Evolutionary conservation across 116 monocot genomes (phyloP), one percentile per base, ranked within the genome.

Genomic region (Zostera marina): DNA sequence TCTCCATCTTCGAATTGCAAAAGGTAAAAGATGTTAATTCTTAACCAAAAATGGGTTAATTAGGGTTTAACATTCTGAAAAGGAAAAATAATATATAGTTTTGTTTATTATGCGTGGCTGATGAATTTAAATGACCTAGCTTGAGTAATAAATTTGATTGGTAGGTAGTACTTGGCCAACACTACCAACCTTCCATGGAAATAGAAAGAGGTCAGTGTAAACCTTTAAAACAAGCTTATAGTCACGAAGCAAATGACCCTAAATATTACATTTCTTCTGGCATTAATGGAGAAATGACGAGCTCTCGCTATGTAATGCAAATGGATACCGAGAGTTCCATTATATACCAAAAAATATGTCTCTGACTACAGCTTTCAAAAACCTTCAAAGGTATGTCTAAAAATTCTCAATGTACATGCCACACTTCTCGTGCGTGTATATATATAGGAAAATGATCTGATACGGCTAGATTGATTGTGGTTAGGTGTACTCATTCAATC

Each of bases 311-410:
- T 61, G 73, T 77, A 26, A 60, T 71, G 46, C 81, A 74, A 52
- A 81, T 81, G 81, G 81, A 81, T 61, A 81, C 76, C 25, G 77
- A 81, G 54, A 63, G 60, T 52, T 59, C 76, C 42, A n/a, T 51
- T 3, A 66, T 76, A 49, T 70, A 81, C 70, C 68, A 73, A 52
- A 81, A 81, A 62, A 73, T 5, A 41, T 81, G 77, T 54, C 67
- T 81, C 21, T n/a, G 81, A 77, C 47, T 64, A 73, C 58, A 58
- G 63, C 60, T 81, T 81, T 57, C 70, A 81, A 32, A 73, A 71
- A 14, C 70, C 81, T 65, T 62, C 73, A 53, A 66, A 60, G 22
- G 80, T 81, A 65, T 47, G 63, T 40, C 11, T 12, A n/a, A 8
- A 12, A 32, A n/a, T 54, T 22, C 22, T 53, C n/a, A n/a, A n/a